These are phyloP conservation scores for Penicillium sp. DNA, from an alignment of 2,329 filamentous ascomycete species.

Conservation along the genomic window DNA sequence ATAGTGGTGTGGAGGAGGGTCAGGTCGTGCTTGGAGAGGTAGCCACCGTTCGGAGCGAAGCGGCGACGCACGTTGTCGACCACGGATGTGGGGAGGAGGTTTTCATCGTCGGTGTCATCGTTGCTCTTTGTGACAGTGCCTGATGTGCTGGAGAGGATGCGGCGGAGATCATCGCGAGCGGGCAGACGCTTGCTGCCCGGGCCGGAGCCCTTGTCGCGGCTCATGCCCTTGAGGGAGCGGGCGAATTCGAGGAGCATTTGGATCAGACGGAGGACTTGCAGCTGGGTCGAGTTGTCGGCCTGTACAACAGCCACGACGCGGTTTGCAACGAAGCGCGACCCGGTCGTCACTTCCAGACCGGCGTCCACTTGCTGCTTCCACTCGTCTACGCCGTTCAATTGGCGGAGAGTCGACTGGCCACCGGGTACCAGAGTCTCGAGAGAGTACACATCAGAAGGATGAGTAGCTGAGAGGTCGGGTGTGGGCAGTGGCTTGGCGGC, in stretches of 20 bases:
- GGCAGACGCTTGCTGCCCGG: conserved; percentile 41
- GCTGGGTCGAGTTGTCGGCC: conserved; percentile 38
- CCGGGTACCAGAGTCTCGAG: conserved; percentile 42
- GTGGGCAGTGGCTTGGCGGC: conserved; percentile 45
- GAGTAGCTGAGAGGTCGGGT: conserved; percentile 41
- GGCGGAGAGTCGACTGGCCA: conserved; percentile 39
- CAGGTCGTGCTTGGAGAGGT: conserved; percentile 37
- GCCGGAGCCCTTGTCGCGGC: conserved; percentile 24
- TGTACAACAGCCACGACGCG: conserved; percentile 40
- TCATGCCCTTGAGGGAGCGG: conserved; percentile 32
- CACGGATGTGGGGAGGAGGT: conserved; percentile 36
- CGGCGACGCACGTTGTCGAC: conserved; percentile 41
- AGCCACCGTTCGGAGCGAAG: conserved; percentile 38
- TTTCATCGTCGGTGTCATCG: conserved; percentile 13
- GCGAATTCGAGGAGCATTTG: conserved; percentile 43
- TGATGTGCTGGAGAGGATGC: conserved; percentile 31
- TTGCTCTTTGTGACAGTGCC: conserved; percentile 16
- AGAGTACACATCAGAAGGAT: conserved; percentile 46
- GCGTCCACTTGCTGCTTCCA: conserved; percentile 41
- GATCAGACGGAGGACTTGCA: conserved; percentile 46
- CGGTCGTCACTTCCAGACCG: conserved; percentile 35
- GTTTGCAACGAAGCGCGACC: conserved; percentile 44
- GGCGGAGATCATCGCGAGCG: conserved; percentile 38
- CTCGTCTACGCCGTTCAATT: conserved; percentile 40
- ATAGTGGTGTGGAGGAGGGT: conserved; percentile 45